phyloP scores from a whole-genome alignment of 2,329 filamentous ascomycete genomes.

The Gnomoniopsis smithogilvyi region DNA sequence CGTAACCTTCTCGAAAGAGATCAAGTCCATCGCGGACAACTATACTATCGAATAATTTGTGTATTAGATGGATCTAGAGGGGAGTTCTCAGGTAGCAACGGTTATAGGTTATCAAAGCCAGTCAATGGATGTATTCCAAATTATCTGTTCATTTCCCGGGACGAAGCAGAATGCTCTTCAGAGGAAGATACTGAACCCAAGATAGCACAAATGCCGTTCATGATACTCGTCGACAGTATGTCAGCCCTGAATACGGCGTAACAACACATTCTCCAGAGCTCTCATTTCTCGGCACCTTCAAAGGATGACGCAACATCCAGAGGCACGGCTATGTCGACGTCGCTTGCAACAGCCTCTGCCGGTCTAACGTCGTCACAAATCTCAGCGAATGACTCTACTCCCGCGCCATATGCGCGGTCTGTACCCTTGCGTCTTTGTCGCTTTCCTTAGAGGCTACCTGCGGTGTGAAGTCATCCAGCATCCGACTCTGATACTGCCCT shows the following conservation, averaged over 20 bases:
- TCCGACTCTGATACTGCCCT: not conserved
- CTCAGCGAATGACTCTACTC: not conserved
- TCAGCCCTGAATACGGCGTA: not conserved
- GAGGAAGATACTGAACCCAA: not conserved
- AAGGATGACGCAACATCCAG: not conserved
- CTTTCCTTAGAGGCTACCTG: not conserved
- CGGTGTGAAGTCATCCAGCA: not conserved
- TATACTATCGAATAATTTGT: constrained; percentile 68
- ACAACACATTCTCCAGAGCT: not conserved
- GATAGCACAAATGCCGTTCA: not conserved
- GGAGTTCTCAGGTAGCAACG: constrained; percentile 5
- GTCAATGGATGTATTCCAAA: constrained; percentile 1
- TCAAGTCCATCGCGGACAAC: constrained; percentile 72
- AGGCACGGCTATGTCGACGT: not conserved
- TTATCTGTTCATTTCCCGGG: not conserved
- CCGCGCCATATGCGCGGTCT: not conserved
- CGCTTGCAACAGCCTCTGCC: not conserved
- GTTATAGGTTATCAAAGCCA: constrained; percentile 11
- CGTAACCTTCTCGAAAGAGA: constrained; percentile 78
- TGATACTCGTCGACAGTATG: not conserved
- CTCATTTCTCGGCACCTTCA: not conserved
- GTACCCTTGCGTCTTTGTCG: not conserved
- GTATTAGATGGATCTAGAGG: constrained; percentile 8
- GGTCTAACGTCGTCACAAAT: not conserved
- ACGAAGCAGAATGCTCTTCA: not conserved